Percentiles rank a stretch among this genome's conserved stretches.
phyloP scores from a whole-genome alignment of 805 yeast species.

The Middelhovenomyces tepae region DNA sequence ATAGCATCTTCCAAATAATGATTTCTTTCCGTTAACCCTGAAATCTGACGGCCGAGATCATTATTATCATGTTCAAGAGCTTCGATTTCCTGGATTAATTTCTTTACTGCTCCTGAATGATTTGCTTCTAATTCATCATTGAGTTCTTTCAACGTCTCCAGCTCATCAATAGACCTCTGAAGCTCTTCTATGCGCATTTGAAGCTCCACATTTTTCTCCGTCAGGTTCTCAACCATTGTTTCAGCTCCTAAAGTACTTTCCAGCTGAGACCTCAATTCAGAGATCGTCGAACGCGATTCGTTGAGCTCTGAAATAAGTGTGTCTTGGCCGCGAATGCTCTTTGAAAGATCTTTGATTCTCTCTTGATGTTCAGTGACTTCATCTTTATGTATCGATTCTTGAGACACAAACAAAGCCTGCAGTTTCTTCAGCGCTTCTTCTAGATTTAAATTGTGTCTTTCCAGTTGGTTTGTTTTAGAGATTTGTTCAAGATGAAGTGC shows the following conservation, averaged over 20 bases:
- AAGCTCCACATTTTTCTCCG: conserved; percentile 32
- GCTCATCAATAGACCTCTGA: conserved; percentile 36
- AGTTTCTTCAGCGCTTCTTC: conserved; percentile 37
- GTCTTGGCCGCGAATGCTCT: too few relatives aligned
- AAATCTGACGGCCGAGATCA: conserved; percentile 15
- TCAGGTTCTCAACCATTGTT: conserved; percentile 29
- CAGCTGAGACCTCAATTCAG: conserved; percentile 22
- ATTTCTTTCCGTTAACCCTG: conserved; percentile 19
- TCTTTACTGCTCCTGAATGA: conserved; percentile 36
- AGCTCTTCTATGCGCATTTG: conserved; percentile 30
- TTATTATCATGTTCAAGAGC: conserved; percentile 15
- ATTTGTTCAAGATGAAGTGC: too few relatives aligned
- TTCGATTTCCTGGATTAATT: conserved; percentile 33
- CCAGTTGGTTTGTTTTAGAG: too few relatives aligned
- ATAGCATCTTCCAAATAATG: conserved; percentile 31
- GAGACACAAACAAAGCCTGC: conserved; percentile 19
- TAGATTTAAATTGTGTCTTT: conserved; percentile 31
- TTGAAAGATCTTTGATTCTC: too few relatives aligned
- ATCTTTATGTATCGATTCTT: conserved; percentile 13
- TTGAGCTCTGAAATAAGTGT: conserved; percentile 8
- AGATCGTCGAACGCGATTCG: conserved; percentile 16
- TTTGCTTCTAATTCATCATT: conserved; percentile 43
- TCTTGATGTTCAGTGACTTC: conserved; percentile 1
- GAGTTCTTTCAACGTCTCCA: conserved; percentile 44
- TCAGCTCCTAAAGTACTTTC: conserved; percentile 29